phyloP scores from a whole-genome alignment of 1,284 basidiomycete species.

The Phellopilus nigrolimitatus region DNA sequence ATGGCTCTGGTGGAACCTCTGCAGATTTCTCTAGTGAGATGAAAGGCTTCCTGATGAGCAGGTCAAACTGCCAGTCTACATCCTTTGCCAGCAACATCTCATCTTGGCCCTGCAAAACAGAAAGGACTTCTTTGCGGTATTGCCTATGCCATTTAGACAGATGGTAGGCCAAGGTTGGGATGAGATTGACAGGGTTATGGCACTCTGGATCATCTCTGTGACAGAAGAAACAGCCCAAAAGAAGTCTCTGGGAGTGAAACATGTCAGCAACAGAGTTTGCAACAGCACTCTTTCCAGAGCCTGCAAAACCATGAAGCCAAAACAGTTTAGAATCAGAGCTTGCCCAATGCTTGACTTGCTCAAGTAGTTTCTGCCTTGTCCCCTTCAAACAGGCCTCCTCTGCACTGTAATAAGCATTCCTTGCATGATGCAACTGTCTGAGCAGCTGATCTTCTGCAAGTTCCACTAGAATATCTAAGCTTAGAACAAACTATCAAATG shows the following conservation, averaged over 20 bases:
- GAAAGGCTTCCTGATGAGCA: not conserved
- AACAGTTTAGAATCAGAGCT: conserved; percentile 24
- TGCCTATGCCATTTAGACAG: not conserved
- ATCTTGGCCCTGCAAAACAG: too few relatives aligned
- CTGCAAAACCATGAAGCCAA: conserved; percentile 32
- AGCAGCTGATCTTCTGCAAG: too few relatives aligned
- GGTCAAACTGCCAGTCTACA: too few relatives aligned
- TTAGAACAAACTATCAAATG: too few relatives aligned
- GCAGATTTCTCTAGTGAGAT: not conserved
- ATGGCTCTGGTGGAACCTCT: not conserved
- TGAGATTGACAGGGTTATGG: not conserved
- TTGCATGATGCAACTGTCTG: too few relatives aligned
- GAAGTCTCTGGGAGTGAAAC: conserved; percentile 26
- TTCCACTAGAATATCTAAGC: too few relatives aligned
- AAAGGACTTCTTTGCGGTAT: not conserved
- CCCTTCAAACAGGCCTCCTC: not conserved
- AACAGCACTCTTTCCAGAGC: conserved; percentile 31
- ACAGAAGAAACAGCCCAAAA: conserved; percentile 25
- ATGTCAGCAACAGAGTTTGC: conserved; percentile 29
- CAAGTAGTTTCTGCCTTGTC: not conserved
- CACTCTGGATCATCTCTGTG: not conserved
- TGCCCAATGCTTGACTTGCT: not conserved
- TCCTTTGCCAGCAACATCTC: too few relatives aligned
- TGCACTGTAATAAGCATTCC: too few relatives aligned
- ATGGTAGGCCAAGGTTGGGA: conserved; percentile 1